Evolutionary conservation across 108 stramenopile species (phyloP), one percentile per base, ranked within the genome.

Genomic region (Nannochloropsis salina): DNA sequence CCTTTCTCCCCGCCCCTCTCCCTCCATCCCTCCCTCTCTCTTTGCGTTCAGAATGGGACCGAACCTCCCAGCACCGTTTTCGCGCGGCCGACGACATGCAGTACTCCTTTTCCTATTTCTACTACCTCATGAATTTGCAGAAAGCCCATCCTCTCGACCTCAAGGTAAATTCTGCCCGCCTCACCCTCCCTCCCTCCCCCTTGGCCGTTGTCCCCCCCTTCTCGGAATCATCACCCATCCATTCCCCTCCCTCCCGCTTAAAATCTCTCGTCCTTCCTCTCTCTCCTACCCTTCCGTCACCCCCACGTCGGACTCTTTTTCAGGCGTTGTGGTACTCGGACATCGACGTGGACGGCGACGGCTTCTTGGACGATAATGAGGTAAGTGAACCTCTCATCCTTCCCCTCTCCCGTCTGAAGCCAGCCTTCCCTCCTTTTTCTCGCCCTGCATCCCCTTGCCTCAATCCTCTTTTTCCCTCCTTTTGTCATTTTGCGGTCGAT

Each of bases 101-200:
- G 83, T 92, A 87, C 83, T 86, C 91, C 1, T 92, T 92, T 21
- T 31, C 88, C 22, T 92, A 90, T 85, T 88, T 90, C 83, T 90
- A 90, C 84, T 92, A 86, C 82, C 40, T 92, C 31, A 90, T 88
- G 21, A 84, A 90, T 31, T 10, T 81, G 5, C 47, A 22, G 42
- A 88, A 88, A 15, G 15, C 20, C 9, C 42, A n/a, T 9, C 74
- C 9, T 15, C 18, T 15, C 2, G 44, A 84, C 9, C 42, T 89
- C 41, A 9, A 61, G 41, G 42, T 61, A 40, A 83, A 9, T 1
- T 42, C 40, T 22, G 20, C 18, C 22, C 21, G 51, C 51, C 47
- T 1, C 0, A 12, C 47, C 47, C 47, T 51, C 47, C 47, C 15
- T 51, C 47, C 47, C 47, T 51, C 47, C 47, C 47, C 31, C 31